A percentile compares a stretch with the other conserved stretches of the same genome.
These are phyloP conservation scores for Panicum virgatum DNA, from an alignment of 202 grass and related monocot species.

Conservation along the genomic window DNA sequence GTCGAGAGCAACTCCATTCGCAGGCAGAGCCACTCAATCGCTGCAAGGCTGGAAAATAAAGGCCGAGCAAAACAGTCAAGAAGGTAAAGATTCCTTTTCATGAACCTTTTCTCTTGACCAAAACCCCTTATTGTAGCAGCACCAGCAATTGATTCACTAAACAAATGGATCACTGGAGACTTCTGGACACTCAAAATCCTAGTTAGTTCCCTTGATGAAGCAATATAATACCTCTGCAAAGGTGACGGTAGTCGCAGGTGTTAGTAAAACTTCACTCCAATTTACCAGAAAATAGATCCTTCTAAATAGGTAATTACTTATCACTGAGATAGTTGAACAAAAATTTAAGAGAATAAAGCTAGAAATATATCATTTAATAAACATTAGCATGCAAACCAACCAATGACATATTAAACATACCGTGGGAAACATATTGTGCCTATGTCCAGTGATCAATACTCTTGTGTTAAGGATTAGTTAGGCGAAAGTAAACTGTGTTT, in stretches of 20 bases:
- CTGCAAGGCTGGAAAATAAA: slow-evolving; percentile 97
- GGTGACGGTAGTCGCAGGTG: slow-evolving; percentile 7
- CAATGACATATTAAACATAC: background rate
- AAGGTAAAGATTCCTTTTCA: slow-evolving; percentile 95
- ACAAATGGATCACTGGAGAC: slow-evolving; percentile 96
- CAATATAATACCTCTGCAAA: slow-evolving; percentile 98
- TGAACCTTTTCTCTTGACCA: slow-evolving; percentile 94
- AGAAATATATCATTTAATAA: background rate
- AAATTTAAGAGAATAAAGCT: background rate
- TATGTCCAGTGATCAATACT: background rate
- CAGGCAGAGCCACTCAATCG: slow-evolving; percentile 98
- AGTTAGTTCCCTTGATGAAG: slow-evolving; percentile 93
- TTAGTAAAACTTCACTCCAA: slow-evolving; percentile 39
- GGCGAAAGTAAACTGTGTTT: background rate
- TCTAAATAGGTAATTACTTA: slow-evolving; percentile 3
- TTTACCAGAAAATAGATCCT: slow-evolving; percentile 32
- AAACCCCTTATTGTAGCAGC: slow-evolving; percentile 96
- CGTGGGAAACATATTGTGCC: slow-evolving; percentile 1
- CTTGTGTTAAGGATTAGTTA: slow-evolving; percentile 5
- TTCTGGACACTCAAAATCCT: slow-evolving; percentile 97
- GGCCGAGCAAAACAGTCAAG: slow-evolving; percentile 94
- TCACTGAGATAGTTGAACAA: background rate
- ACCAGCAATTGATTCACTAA: slow-evolving; percentile 97
- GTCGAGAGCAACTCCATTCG: slow-evolving; percentile 97
- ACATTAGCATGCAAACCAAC: background rate